A percentile compares a stretch with the other conserved stretches of the same genome.
phyloP scores from a whole-genome alignment of 805 yeast species.

The Saccharomycopsis olivae region DNA sequence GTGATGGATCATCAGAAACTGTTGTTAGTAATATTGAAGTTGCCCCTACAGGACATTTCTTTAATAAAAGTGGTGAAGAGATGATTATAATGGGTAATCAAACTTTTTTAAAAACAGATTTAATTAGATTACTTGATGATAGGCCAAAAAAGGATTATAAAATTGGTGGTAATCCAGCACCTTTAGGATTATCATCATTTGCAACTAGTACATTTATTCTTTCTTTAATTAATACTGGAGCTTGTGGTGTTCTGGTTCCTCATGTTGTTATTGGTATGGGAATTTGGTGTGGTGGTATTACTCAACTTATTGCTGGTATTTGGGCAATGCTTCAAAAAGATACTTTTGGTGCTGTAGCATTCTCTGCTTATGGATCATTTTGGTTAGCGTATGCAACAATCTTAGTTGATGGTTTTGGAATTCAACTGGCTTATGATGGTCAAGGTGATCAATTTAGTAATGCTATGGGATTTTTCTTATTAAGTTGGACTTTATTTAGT shows the following conservation, averaged over 20 bases:
- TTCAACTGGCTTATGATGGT: slow-evolving; percentile 37
- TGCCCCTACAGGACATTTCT: too few relatives aligned
- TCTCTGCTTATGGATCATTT: slow-evolving; percentile 56
- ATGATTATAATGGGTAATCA: not conserved
- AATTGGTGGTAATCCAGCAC: slow-evolving; percentile 50
- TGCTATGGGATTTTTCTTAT: slow-evolving; percentile 48
- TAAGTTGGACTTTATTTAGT: slow-evolving; percentile 54
- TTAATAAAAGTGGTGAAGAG: too few relatives aligned
- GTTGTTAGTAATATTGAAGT: too few relatives aligned
- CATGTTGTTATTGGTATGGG: slow-evolving; percentile 49
- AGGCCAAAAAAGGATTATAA: too few relatives aligned
- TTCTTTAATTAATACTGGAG: slow-evolving; percentile 43
- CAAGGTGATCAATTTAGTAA: slow-evolving; percentile 29
- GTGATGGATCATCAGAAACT: too few relatives aligned
- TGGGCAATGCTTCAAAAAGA: slow-evolving; percentile 57
- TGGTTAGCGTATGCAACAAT: slow-evolving; percentile 61
- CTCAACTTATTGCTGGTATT: slow-evolving; percentile 52
- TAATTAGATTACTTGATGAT: too few relatives aligned
- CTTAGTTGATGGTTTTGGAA: slow-evolving; percentile 48
- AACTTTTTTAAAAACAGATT: not conserved
- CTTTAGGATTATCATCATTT: slow-evolving; percentile 51
- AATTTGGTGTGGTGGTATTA: slow-evolving; percentile 51
- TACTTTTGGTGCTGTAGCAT: slow-evolving; percentile 58
- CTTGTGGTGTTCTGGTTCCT: slow-evolving; percentile 40
- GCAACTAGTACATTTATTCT: slow-evolving; percentile 53